Evolutionary conservation across 768 basidiomycete genomes (phyloP).

Genomic region (Lentinula lateritia): DNA sequence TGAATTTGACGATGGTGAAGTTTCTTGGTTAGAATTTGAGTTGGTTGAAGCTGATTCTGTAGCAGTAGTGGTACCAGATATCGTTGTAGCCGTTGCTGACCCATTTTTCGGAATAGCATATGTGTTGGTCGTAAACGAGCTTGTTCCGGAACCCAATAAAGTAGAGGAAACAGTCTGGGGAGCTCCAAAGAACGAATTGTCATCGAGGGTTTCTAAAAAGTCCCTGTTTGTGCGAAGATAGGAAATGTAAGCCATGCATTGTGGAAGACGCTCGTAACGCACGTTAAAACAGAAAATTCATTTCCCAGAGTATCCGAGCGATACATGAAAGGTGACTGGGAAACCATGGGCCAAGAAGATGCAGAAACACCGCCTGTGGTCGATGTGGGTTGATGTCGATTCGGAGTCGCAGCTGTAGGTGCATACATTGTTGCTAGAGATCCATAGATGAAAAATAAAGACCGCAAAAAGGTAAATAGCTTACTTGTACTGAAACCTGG

Average conservation of each 20-base stretch:
- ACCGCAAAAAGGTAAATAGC: not conserved
- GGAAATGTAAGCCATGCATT: constrained; percentile 5
- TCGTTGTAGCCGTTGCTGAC: not conserved
- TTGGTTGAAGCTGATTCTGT: not conserved
- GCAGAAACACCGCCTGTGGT: constrained; percentile 18
- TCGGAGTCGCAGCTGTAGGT: constrained; percentile 18
- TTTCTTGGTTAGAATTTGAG: constrained; percentile 7
- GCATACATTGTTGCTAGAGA: constrained; percentile 32
- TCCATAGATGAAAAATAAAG: not conserved
- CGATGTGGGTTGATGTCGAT: not conserved
- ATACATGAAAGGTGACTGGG: constrained; percentile 51
- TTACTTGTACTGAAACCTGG: not conserved
- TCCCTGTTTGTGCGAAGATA: constrained; percentile 41
- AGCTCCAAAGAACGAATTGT: constrained; percentile 72
- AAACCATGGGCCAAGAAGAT: constrained; percentile 48
- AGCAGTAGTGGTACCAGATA: constrained; percentile 5
- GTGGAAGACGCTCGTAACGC: constrained; percentile 20
- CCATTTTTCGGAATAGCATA: constrained; percentile 5
- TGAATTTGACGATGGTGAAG: constrained; percentile 15
- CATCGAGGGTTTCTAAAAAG: constrained; percentile 84
- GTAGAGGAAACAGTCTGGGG: constrained; percentile 48
- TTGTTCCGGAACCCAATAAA: constrained; percentile 34
- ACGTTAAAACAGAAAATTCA: constrained; percentile 81
- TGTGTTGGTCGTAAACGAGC: constrained; percentile 16
- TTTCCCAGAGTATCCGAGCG: constrained; percentile 73